Evolutionary conservation across 495 filamentous ascomycete species (phyloP).

Genomic region (Penicillium cataractarum): DNA sequence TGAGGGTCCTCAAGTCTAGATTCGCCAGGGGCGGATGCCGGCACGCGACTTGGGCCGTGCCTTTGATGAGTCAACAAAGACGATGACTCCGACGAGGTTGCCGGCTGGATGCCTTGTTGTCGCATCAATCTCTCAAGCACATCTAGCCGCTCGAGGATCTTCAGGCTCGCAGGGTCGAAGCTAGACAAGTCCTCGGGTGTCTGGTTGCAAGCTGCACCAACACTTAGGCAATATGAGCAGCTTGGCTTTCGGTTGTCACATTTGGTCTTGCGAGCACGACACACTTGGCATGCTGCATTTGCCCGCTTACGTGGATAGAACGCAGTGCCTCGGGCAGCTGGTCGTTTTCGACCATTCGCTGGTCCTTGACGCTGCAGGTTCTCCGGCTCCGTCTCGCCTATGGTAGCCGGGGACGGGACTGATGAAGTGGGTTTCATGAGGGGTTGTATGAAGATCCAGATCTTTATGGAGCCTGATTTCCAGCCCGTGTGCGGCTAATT

Average conservation of each 20-base stretch:
- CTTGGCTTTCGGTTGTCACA: neutral
- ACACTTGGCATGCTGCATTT: neutral
- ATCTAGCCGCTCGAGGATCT: neutral
- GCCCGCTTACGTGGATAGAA: constrained; percentile 2
- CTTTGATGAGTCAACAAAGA: neutral
- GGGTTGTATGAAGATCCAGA: neutral
- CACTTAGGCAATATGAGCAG: neutral
- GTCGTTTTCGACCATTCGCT: neutral
- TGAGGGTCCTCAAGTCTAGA: neutral
- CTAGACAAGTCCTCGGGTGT: neutral
- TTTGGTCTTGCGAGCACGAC: neutral
- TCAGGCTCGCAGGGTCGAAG: constrained; percentile 2
- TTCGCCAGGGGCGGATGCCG: neutral
- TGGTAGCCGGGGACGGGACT: neutral
- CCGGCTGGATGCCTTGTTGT: neutral
- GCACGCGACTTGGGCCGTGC: neutral
- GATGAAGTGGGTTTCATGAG: neutral
- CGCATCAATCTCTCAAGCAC: neutral
- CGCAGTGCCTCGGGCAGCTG: neutral
- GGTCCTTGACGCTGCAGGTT: neutral
- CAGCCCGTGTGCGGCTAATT: neutral
- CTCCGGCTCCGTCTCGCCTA: neutral
- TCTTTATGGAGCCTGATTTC: neutral
- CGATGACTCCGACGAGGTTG: neutral
- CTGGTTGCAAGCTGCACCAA: neutral